These are phyloP conservation scores for Harringtonia aguacate DNA, from an alignment of 2,329 filamentous ascomycete genomes.

Conservation along the genomic window DNA sequence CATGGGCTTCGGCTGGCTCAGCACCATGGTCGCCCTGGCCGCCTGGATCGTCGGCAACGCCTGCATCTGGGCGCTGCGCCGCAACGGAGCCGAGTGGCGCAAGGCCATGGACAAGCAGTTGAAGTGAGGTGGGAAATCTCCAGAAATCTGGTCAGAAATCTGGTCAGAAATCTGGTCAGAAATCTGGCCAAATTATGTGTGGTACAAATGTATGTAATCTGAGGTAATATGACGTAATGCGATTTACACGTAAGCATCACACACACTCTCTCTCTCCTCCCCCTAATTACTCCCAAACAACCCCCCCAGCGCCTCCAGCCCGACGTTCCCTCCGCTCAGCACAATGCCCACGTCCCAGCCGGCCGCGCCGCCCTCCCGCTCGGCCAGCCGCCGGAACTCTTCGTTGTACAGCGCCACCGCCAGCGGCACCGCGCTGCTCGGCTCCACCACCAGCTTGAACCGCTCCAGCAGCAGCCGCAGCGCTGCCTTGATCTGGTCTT, in stretches of 20 bases:
- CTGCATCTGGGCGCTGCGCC: constrained; percentile 50
- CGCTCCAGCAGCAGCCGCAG: constrained; percentile 73
- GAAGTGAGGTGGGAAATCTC: constrained; percentile 1
- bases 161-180: neutral
- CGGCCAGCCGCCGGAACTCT: constrained; percentile 63
- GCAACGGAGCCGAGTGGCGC: constrained; percentile 53
- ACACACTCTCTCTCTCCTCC: too few species aligned
- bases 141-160: neutral
- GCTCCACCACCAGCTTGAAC: constrained; percentile 86
- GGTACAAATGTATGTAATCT: too few species aligned
- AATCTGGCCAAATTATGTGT: too few species aligned
- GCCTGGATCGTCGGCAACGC: constrained; percentile 44
- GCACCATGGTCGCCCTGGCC: constrained; percentile 46
- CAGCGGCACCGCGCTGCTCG: constrained; percentile 72
- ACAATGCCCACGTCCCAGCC: constrained; percentile 64
- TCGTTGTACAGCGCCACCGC: constrained; percentile 79
- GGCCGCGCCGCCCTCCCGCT: constrained; percentile 55
- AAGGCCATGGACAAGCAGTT: constrained; percentile 43
- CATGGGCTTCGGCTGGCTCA: constrained; percentile 68
- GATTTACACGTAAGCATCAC: too few species aligned
- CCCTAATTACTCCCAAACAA: constrained; percentile 37
- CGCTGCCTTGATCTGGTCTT: constrained; percentile 70
- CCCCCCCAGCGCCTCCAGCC: constrained; percentile 39
- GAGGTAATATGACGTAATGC: too few species aligned
- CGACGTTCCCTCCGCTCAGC: constrained; percentile 50